These are phyloP conservation scores for Atkinsonella texensis DNA, from an alignment of 2,329 filamentous ascomycete species.

Conservation along the genomic window DNA sequence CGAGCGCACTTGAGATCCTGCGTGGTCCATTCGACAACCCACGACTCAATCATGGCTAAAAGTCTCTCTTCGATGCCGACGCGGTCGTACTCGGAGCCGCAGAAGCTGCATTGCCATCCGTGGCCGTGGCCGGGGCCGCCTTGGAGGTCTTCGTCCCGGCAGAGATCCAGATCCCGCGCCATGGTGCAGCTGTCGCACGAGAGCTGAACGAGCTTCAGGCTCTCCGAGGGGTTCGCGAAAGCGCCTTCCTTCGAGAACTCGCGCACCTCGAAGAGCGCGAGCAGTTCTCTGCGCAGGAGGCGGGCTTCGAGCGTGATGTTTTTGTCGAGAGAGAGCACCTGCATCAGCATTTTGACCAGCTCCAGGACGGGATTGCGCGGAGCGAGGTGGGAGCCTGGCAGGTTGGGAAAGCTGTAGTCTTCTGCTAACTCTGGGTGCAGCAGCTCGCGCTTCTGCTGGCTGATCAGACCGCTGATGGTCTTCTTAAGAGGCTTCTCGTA, in stretches of 20 bases:
- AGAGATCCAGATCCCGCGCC: constrained; percentile 80
- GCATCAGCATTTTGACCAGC: constrained; percentile 85
- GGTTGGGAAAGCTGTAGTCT: constrained; percentile 75
- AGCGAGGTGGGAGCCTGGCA: constrained; percentile 56
- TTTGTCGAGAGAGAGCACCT: constrained; percentile 82
- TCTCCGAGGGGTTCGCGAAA: constrained; percentile 75
- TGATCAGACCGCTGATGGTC: constrained; percentile 70
- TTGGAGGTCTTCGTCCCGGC: constrained; percentile 74
- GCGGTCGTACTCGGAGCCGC: constrained; percentile 63
- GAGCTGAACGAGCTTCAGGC: constrained; percentile 59
- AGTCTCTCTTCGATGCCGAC: constrained; percentile 74
- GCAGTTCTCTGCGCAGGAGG: constrained; percentile 75
- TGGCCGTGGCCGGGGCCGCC: constrained; percentile 20
- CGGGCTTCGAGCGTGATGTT: constrained; percentile 82
- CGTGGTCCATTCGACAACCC: constrained; percentile 69
- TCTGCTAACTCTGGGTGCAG: constrained; percentile 76
- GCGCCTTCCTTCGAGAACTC: constrained; percentile 85
- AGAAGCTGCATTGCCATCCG: constrained; percentile 68
- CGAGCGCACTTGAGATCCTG: constrained; percentile 77
- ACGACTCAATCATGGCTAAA: constrained; percentile 61
- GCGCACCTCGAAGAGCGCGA: constrained; percentile 82
- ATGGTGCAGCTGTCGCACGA: constrained; percentile 87
- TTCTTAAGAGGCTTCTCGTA: constrained; percentile 89
- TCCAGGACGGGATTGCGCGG: constrained; percentile 65
- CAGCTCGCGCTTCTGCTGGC: constrained; percentile 77